Base-by-base conservation (phyloP, 2,329 filamentous ascomycete genomes). In the Blastomyces percursus region DNA sequence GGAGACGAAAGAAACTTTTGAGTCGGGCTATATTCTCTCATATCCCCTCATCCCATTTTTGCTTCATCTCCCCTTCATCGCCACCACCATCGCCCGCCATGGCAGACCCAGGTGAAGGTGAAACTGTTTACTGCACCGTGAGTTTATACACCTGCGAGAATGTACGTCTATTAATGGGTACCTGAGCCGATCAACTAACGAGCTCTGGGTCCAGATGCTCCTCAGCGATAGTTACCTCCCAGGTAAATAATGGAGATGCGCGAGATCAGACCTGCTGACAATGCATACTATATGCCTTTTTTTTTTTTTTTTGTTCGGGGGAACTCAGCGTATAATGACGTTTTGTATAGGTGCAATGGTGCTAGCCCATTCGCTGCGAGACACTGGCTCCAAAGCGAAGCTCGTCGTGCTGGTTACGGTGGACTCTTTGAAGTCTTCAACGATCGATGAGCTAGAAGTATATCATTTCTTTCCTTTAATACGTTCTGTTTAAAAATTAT, bases 191-290 rank as follows among this genome's bases (percentile, higher is more conserved):
- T 24, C 46, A 30, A 63, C 19, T 61, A 48, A 56, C 62, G 63
- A 44, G 44, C 38, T 32, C 40, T 27, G 35, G 58, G 27, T 59
- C 64, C 66, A 96, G 93, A 89, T 99, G 75, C 85, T 97, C 62
- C 81, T 96, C 79, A 96, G 85, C 79, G 92, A 99, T 78, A 84
- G 84, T 66, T 99, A 99, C 76, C 84, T 99, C 59, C 93, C 94
- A 74, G 92, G 92, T 95, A 81, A 71, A 77, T 75, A 51, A 64
- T 64, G 65, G 57, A 42, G 40, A 27, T 42, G 48, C n/a, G 19
- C 14, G 19, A 52, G 46, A 59, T 14, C 35, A 54, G 63, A 27
- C 48, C 21, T 40, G 62, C n/a, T 64, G 59, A 61, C 61, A 59
- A 65, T 50, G 21, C 44, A 66, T 67, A 61, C 69, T 5, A 48